Conservation (phyloP, 768 basidiomycete genomes). For the Boletellus ananiceps region DNA sequence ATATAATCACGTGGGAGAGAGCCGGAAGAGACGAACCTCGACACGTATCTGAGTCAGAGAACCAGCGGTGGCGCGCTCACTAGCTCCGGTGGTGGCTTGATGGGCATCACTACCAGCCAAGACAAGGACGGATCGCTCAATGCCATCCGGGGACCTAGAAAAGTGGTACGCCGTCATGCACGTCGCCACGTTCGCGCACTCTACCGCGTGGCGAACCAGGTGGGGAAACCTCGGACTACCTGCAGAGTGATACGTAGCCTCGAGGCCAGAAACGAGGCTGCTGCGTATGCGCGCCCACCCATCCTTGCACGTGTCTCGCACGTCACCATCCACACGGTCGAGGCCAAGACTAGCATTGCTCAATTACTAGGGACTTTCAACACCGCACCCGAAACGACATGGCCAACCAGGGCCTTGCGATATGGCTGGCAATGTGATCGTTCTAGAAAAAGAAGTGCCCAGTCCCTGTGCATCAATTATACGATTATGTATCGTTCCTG, state of each 20-base stretch:
- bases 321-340: conserved; percentile 3
- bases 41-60: neutral
- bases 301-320: too few relatives aligned
- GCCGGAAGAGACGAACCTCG: conserved; percentile 13
- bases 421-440: conserved; percentile 7
- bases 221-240: neutral
- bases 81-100: conserved; percentile 19
- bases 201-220: conserved; percentile 14
- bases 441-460: conserved; percentile 11
- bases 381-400: conserved; percentile 11
- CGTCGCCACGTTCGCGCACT: conserved; percentile 5
- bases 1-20: conserved; percentile 2
- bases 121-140: conserved; percentile 7
- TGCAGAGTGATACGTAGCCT: neutral
- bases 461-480: neutral
- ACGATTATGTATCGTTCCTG: conserved; percentile 12
- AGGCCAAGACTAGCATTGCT: neutral
- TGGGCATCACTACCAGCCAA: conserved; percentile 1
- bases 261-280: conserved; percentile 2
- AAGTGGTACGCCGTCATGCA: conserved; percentile 14
- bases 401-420: conserved; percentile 17
- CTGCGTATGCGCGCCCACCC: neutral
- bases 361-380: conserved; percentile 1
- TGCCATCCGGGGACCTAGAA: conserved; percentile 8
- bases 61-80: conserved; percentile 8